phyloP scores from a whole-genome alignment of 2,329 filamentous ascomycete species.

The Aspergillus phoenicis region DNA sequence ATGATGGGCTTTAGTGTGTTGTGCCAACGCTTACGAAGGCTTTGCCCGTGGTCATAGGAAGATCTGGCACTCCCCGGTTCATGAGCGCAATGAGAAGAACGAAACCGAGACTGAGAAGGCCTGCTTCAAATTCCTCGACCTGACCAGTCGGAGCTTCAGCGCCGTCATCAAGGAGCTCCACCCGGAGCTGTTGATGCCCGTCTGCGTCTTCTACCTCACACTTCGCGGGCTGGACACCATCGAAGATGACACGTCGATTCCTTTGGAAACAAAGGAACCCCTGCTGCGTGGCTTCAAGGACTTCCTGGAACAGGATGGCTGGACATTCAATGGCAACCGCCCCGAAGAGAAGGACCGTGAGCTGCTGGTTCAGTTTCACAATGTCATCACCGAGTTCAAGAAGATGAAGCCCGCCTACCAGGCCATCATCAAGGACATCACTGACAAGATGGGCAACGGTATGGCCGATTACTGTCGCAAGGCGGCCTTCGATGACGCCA shows the following conservation, averaged over 20 bases:
- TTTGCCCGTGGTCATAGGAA: slow-evolving; percentile 63
- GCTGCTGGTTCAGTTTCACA: slow-evolving; percentile 87
- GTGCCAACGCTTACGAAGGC: slow-evolving; percentile 18
- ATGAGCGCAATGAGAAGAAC: slow-evolving; percentile 74
- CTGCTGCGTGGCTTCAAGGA: slow-evolving; percentile 80
- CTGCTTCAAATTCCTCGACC: slow-evolving; percentile 83
- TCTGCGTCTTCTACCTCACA: slow-evolving; percentile 89
- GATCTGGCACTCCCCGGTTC: slow-evolving; percentile 92
- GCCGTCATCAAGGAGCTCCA: slow-evolving; percentile 95
- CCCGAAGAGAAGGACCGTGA: slow-evolving; percentile 93
- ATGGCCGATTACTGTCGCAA: slow-evolving; percentile 96
- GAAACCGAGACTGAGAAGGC: slow-evolving; percentile 73
- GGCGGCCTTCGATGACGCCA: slow-evolving; percentile 75
- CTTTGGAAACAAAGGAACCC: slow-evolving; percentile 78
- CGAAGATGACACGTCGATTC: slow-evolving; percentile 96
- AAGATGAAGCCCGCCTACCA: slow-evolving; percentile 83
- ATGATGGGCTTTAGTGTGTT: slow-evolving; percentile 7
- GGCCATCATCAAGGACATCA: slow-evolving; percentile 88
- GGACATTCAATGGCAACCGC: slow-evolving; percentile 84
- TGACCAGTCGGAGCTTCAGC: slow-evolving; percentile 91
- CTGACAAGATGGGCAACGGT: slow-evolving; percentile 91
- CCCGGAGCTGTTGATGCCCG: slow-evolving; percentile 85
- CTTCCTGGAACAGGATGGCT: slow-evolving; percentile 78
- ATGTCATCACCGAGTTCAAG: slow-evolving; percentile 82
- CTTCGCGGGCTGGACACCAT: slow-evolving; percentile 95